Evolutionary conservation across 257 asterid genomes (phyloP).

Genomic region (Cinchona pubescens): DNA sequence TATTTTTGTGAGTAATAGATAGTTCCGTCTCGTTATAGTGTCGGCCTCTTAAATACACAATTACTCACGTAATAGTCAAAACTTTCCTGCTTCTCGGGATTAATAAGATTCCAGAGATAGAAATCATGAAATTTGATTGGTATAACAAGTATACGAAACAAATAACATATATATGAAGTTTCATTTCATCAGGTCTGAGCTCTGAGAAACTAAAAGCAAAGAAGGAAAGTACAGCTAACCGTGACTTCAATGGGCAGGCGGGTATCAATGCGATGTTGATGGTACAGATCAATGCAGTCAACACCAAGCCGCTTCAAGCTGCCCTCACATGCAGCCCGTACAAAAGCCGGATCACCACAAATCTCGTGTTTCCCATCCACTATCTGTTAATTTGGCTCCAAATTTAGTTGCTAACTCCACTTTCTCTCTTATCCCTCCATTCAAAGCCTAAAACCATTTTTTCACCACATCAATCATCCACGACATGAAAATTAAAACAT

Average conservation of each 20-base stretch:
- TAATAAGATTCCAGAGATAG: too few species aligned
- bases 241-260: constrained; percentile 47
- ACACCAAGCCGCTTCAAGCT: constrained; percentile 43
- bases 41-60: too few species aligned
- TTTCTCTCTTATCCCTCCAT: constrained; percentile 35
- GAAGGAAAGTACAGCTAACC: constrained; percentile 19
- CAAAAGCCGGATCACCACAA: constrained; percentile 42
- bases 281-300: constrained; percentile 46
- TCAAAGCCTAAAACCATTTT: constrained; percentile 31
- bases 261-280: constrained; percentile 38
- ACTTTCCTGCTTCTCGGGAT: too few species aligned
- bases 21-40: too few species aligned
- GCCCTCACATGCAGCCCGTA: constrained; percentile 36
- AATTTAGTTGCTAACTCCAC: constrained; percentile 45
- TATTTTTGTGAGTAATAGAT: too few species aligned
- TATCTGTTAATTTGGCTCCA: constrained; percentile 20
- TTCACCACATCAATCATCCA: background rate
- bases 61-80: too few species aligned
- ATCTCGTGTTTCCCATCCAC: constrained; percentile 19
- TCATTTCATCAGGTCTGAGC: too few species aligned
- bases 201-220: too few species aligned
- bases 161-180: too few species aligned
- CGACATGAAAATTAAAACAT: background rate
- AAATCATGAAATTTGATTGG: too few species aligned
- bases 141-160: too few species aligned